Base-by-base conservation (phyloP, 164 flowering plant species). In the Litsea cubeba region DNA sequence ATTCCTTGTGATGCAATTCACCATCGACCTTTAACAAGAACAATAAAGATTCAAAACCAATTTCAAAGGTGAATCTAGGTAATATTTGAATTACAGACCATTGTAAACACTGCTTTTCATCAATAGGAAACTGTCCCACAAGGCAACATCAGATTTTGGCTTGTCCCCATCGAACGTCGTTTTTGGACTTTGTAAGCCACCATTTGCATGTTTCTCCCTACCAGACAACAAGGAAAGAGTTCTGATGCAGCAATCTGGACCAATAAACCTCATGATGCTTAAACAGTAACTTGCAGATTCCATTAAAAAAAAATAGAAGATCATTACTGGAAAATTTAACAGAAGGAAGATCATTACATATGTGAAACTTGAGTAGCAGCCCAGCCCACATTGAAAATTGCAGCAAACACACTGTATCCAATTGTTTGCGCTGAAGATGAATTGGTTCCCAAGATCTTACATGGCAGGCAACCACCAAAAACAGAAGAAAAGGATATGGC, bases 281-380 rank as follows among this genome's bases (percentile, higher is more conserved):
- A 54, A 54, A 54, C n/a, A 54, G 35, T 2, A 65, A 25, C n/a
- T 1, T n/a, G 62, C 63, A 75, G 40, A 20, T 54, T 54, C n/a
- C 12, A 14, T 15, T 51, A 67, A 54, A 12, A 68, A 4, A 17
- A 62, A 25, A 69, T 65, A 40, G 49, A 60, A 12, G 22, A 71
- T 7, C 12, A 23, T 40, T 65, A 71, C 3, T 26, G 30, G 67
- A 17, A 65, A 65, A 6, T 30, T 22, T 40, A 25, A 70, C n/a
- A 24, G 71, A n/a, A 76, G 71, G 75, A 78, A 72, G 75, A 15
- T 78, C 6, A 67, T 84, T 89, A 95, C 98, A 95, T 93, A 81
- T 95, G 99, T 73, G 99, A 90, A 70, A 95, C 94, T 82, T 95
- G 99, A 76, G 97, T 85, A 75, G 93, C 95, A 81, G 99, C 97